Evolutionary conservation across 177 flowering plant species (phyloP), one percentile per base, ranked within the genome.

Genomic region (Telopea speciosissima): DNA sequence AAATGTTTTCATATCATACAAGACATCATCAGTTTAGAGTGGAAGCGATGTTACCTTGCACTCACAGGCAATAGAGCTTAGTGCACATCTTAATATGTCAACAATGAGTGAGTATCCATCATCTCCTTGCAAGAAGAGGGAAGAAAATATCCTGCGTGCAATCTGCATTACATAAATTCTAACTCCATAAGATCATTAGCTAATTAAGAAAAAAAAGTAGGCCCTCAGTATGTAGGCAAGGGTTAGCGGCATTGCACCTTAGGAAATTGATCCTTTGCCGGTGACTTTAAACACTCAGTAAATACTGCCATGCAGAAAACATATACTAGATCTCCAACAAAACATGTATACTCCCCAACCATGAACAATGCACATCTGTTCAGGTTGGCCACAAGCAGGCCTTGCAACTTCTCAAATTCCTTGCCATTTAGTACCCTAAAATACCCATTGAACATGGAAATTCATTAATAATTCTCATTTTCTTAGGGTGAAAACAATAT

Each of bases 401-500:
- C 76, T 24, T 87, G 89, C 64, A 81, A 78, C 79, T 83, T 90
- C 76, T 82, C 88, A 58, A 70, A 69, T 49, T 70, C 68, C 74
- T 80, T 79, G 5, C 84, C 79, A 79, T 87, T 94, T 66, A 92
- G 68, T 70, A 83, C 80, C 83, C 97, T 95, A 65, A 24, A 72
- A 70, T 19, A 44, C 64, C 3, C 8, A 63, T 14, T 66, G 28
- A 14, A 33, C 54, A 56, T 56, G n/a, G n/a, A 2, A 56, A 56
- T 6, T 7, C 7, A 1, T 56, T n/a, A 56, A 56, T 26, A 56
- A 56, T 19, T 16, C 1, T 17, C 61, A 16, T 56, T n/a, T 17
- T n/a, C 61, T 19, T n/a, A 56, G 0, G 23, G 19, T 12, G 21
- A 11, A 1, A 63, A 73, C 7, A 45, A 8, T 12, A 12, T 26